Conservation (phyloP, 2,329 filamentous ascomycete species). For the Ceratocystis eucalypticola region DNA sequence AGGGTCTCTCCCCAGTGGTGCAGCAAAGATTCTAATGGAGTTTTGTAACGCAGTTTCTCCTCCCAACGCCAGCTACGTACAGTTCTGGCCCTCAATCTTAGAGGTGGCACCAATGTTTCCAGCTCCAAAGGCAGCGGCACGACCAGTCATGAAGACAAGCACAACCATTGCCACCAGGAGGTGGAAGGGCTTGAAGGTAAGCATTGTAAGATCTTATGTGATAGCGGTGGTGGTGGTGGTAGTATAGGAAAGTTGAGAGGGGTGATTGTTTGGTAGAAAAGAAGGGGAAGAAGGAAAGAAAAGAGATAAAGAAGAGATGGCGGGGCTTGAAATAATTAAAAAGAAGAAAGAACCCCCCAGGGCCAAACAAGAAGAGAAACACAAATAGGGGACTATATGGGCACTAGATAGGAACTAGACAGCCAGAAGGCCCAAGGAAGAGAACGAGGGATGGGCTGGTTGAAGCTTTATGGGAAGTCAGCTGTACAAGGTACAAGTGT, state of each 20-base stretch:
- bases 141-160: slow-evolving; percentile 53
- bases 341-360: too few species aligned
- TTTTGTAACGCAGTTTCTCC: too few species aligned
- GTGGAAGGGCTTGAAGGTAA: slow-evolving; percentile 35
- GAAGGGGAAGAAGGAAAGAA: slow-evolving; percentile 20
- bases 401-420: too few species aligned
- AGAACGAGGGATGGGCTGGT: slow-evolving; percentile 17
- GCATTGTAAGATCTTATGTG: slow-evolving; percentile 29
- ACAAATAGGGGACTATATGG: too few species aligned
- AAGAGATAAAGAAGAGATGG: slow-evolving; percentile 20
- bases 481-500: not conserved
- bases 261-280: slow-evolving; percentile 12
- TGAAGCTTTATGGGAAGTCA: slow-evolving; percentile 4
- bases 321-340: not conserved
- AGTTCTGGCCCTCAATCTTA: slow-evolving; percentile 73
- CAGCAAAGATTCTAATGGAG: not conserved
- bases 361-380: too few species aligned
- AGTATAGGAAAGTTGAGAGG: not conserved
- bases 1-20: not conserved
- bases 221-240: too few species aligned
- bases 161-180: slow-evolving; percentile 44
- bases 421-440: slow-evolving; percentile 4
- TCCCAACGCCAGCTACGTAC: slow-evolving; percentile 29
- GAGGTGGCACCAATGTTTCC: slow-evolving; percentile 76
- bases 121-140: slow-evolving; percentile 67